A percentile compares a stretch with the other conserved stretches of the same genome.
These are phyloP conservation scores for Prunus padus DNA, from an alignment of 306 rosid species.

Conservation along the genomic window DNA sequence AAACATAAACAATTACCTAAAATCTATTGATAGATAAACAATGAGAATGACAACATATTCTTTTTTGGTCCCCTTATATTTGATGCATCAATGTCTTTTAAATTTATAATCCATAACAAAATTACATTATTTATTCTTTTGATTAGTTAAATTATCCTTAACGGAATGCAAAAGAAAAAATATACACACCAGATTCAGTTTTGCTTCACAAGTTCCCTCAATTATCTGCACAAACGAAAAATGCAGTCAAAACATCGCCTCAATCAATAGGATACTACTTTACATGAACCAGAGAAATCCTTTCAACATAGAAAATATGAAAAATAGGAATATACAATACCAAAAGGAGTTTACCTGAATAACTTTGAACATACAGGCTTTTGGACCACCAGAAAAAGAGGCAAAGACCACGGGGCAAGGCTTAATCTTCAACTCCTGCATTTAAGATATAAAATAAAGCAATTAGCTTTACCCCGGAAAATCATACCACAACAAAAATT, in stretches of 20 bases:
- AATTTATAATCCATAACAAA: neutral
- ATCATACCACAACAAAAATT: conserved; percentile 17
- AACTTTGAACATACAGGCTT: conserved; percentile 78
- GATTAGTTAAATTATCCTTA: conserved; percentile 5
- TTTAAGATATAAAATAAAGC: conserved; percentile 9
- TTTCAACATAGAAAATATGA: neutral
- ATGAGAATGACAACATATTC: neutral
- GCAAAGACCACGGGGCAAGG: conserved; percentile 83
- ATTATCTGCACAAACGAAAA: conserved; percentile 55
- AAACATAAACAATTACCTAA: neutral
- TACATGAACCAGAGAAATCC: neutral
- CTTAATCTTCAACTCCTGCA: conserved; percentile 70
- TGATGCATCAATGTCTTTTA: neutral
- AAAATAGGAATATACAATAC: neutral
- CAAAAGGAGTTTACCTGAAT: conserved; percentile 65
- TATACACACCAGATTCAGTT: conserved; percentile 52
- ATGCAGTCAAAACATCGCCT: conserved; percentile 1
- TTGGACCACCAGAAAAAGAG: conserved; percentile 92
- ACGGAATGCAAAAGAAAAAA: conserved; percentile 24
- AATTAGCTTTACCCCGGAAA: conserved; percentile 12
- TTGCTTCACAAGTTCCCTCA: conserved; percentile 54
- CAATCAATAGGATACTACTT: neutral
- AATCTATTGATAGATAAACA: neutral
- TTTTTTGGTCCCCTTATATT: neutral
- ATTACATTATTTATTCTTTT: neutral